phyloP scores from a whole-genome alignment of 306 rosid genomes.

The Pterocarpus macrocarpus region DNA sequence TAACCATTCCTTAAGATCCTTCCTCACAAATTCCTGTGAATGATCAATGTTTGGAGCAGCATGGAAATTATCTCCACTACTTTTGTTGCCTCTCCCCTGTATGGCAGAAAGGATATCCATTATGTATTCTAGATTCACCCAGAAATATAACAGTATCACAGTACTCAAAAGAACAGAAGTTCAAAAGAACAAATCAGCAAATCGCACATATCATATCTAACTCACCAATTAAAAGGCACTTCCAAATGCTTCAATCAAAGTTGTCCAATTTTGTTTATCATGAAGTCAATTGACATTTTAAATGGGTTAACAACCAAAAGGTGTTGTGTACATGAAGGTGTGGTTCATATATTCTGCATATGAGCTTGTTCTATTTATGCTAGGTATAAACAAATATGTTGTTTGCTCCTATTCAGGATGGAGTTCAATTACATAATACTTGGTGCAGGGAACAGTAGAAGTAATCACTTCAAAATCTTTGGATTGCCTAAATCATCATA shows the following conservation, averaged over 20 bases:
- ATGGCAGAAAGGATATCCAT: conserved; percentile 34
- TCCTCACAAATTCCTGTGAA: conserved; percentile 99
- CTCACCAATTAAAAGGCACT: not conserved
- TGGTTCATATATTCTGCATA: not conserved
- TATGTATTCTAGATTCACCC: conserved; percentile 32
- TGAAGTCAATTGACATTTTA: conserved; percentile 8
- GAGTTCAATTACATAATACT: not conserved
- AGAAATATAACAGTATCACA: conserved; percentile 10
- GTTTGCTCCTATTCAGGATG: not conserved
- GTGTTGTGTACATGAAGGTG: not conserved
- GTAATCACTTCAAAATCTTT: conserved; percentile 18
- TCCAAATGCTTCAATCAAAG: conserved; percentile 23
- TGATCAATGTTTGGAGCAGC: conserved; percentile 99
- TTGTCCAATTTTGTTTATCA: not conserved
- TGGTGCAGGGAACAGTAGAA: not conserved
- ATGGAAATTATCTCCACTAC: conserved; percentile 95
- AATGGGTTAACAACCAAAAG: conserved; percentile 12
- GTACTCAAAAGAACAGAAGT: not conserved
- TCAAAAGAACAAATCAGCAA: not conserved
- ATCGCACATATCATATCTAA: not conserved
- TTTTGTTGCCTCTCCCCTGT: conserved; percentile 97
- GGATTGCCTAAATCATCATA: conserved; percentile 17
- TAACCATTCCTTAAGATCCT: conserved; percentile 93
- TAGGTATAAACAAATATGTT: conserved; percentile 6
- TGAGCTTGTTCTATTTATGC: not conserved